These are phyloP conservation scores for Trametes sanguinea DNA, from an alignment of 768 basidiomycete species.

Conservation along the genomic window DNA sequence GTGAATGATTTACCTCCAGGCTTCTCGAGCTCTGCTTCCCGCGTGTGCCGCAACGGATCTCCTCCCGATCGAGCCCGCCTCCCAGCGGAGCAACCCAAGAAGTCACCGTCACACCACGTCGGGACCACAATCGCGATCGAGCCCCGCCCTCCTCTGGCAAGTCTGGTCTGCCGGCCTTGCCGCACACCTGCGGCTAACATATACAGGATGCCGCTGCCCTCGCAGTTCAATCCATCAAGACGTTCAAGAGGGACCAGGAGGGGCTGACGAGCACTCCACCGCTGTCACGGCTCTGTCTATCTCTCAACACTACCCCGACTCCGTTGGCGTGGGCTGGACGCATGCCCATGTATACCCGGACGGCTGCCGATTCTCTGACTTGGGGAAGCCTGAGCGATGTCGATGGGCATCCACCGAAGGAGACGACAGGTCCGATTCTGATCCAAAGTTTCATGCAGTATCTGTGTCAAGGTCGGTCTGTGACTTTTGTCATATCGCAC, in stretches of 20 bases:
- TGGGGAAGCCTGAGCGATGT: background rate
- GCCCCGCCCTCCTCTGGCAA: background rate
- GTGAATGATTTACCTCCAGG: background rate
- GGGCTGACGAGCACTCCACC: too few relatives aligned
- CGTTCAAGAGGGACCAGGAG: too few relatives aligned
- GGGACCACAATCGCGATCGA: background rate
- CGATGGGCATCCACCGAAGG: slow-evolving; percentile 5
- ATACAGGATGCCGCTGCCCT: background rate
- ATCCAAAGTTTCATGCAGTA: slow-evolving; percentile 50
- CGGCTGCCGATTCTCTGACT: background rate
- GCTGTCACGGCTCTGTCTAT: background rate
- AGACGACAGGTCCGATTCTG: slow-evolving; percentile 41
- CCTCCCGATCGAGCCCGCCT: background rate
- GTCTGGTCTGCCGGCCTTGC: background rate
- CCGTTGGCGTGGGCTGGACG: background rate
- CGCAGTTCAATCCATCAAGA: background rate
- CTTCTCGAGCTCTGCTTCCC: background rate
- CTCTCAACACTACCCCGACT: background rate
- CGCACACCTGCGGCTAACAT: background rate
- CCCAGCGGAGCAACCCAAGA: background rate
- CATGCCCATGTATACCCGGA: background rate
- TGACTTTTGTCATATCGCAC: too few relatives aligned
- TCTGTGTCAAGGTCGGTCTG: slow-evolving; percentile 39
- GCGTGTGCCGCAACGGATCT: background rate
- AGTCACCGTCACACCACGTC: background rate